Percentiles rank a stretch among this genome's conserved stretches.
Evolutionary conservation across 2,329 filamentous ascomycete genomes (phyloP).

Genomic region (Colletotrichum chrysophilum): DNA sequence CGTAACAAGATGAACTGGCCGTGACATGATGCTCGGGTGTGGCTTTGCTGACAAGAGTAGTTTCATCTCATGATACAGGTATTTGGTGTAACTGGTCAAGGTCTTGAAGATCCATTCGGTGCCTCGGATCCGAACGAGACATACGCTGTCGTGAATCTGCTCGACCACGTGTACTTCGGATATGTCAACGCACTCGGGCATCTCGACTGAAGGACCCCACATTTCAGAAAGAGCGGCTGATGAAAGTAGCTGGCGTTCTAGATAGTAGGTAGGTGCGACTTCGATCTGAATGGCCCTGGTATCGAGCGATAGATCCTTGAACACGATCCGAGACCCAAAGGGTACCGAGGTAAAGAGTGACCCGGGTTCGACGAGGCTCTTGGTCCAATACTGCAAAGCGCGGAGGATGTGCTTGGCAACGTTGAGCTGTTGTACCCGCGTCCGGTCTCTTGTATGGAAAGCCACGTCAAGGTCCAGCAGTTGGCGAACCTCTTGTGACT

Average conservation of each 20-base stretch:
- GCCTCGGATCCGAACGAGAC: constrained; percentile 51
- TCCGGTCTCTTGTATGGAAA: constrained; percentile 60
- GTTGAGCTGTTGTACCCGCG: constrained; percentile 52
- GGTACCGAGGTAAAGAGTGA: constrained; percentile 51
- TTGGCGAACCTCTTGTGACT: constrained; percentile 44
- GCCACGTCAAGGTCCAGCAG: constrained; percentile 55
- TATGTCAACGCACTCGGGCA: constrained; percentile 56
- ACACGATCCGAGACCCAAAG: constrained; percentile 63
- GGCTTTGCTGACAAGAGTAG: constrained; percentile 56
- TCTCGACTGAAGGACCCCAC: constrained; percentile 45
- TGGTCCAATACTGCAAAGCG: constrained; percentile 58
- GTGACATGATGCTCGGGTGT: constrained; percentile 58
- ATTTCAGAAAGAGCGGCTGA: constrained; percentile 42
- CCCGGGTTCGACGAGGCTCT: constrained; percentile 30
- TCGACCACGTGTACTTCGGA: constrained; percentile 52
- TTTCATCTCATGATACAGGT: constrained; percentile 65
- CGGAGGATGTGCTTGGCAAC: constrained; percentile 60
- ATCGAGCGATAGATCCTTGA: constrained; percentile 55
- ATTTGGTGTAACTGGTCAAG: constrained; percentile 61
- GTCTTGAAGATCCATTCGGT: constrained; percentile 62
- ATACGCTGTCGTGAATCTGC: constrained; percentile 65
- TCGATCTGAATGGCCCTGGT: constrained; percentile 49
- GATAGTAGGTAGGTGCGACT: constrained; percentile 54
- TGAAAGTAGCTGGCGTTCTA: constrained; percentile 58
- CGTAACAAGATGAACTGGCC: constrained; percentile 58